Evolutionary conservation across 371 early-diverging fungal species (phyloP), one percentile per base, ranked within the genome.

Genomic region (Mucor irregularis): DNA sequence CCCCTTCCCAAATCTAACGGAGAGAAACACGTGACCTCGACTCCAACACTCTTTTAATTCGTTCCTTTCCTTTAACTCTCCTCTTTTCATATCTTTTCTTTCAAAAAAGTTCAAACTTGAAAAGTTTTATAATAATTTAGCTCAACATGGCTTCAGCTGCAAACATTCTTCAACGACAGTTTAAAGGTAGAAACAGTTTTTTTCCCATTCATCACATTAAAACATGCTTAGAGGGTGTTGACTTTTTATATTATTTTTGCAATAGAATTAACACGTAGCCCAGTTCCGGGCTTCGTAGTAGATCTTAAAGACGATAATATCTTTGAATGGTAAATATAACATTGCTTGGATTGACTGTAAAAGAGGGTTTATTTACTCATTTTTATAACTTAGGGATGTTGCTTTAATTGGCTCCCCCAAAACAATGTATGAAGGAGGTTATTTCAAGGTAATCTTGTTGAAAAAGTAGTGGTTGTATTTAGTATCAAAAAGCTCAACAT

Each of bases 351-450:
- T n/a, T n/a, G n/a, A n/a, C n/a, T n/a, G n/a, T n/a, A 44, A 44
- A 35, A n/a, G n/a, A 34, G 47, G 9, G 13, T 10, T 34, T 5
- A n/a, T 10, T 43, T 33, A 30, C 34, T 30, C 5, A 48, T 26
- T 26, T 21, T 11, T 51, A 11, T 21, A 22, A 8, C 38, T 16
- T 49, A 82, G 84, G 93, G 90, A 90, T 59, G 86, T 95, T 40
- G 82, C 90, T 51, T 89, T 93, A 53, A 85, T 95, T 42, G 93
- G 93, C 4, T 90, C 92, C 31, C 84, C 86, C 53, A 89, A 86
- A 38, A 95, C 94, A 9, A 82, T 89, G 21, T 95, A 90, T 44
- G 95, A 95, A 71, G 91, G 91, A 43, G 96, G 94, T 9, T 91
- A 93, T 62, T 92, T 93, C 76, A 92, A 88, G 75, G 93, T 93